Conservation (phyloP, 2,329 filamentous ascomycete genomes). For the Plenodomus biglobosus region DNA sequence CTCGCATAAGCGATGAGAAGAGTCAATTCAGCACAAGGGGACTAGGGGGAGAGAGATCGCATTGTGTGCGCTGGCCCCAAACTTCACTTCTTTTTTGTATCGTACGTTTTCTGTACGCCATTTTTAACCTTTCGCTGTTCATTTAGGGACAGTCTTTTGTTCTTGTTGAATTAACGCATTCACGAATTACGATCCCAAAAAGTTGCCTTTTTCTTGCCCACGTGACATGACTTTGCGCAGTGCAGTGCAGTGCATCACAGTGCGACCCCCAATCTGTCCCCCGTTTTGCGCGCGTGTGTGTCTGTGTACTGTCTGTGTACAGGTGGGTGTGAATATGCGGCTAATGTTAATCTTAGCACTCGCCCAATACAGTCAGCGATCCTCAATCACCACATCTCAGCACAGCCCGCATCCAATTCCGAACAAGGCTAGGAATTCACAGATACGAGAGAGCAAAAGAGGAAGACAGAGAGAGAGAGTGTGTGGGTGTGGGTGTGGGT, state of each 20-base stretch:
- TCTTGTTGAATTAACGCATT: constrained; percentile 13
- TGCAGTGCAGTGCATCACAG: background rate
- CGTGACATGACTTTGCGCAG: background rate
- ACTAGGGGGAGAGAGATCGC: constrained; percentile 9
- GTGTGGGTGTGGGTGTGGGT: too few relatives aligned
- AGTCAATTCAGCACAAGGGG: background rate
- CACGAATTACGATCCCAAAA: constrained; percentile 12
- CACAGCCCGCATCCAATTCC: too few relatives aligned
- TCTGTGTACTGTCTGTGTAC: too few relatives aligned
- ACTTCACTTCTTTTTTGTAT: constrained; percentile 18
- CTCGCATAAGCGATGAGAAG: constrained; percentile 24
- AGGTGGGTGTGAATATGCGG: too few relatives aligned
- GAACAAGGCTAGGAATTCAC: too few relatives aligned
- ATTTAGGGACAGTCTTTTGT: constrained; percentile 7
- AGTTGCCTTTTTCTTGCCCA: background rate
- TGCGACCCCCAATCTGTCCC: background rate
- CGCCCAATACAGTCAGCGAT: background rate
- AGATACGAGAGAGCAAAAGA: too few relatives aligned
- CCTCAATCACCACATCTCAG: too few relatives aligned
- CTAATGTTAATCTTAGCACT: background rate
- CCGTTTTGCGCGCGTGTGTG: too few relatives aligned
- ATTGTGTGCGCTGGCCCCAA: constrained; percentile 10
- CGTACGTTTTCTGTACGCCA: constrained; percentile 15
- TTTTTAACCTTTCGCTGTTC: constrained; percentile 9
- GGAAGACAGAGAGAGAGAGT: too few relatives aligned